Evolutionary conservation across 257 asterid species (phyloP).

Genomic region (Nicotiana obtusifolia): DNA sequence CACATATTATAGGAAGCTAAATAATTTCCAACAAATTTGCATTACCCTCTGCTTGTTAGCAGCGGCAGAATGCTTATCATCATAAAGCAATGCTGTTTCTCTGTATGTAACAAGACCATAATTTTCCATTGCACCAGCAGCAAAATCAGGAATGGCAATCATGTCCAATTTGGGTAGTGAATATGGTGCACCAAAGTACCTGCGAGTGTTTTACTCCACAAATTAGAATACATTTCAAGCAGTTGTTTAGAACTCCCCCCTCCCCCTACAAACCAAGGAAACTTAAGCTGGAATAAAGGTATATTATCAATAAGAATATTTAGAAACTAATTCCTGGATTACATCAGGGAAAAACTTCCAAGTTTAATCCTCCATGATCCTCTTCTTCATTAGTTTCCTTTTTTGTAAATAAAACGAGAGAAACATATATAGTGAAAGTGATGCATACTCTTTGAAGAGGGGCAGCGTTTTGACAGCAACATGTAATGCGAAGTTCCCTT

Average conservation of each 20-base stretch:
- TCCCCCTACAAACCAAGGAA: background rate
- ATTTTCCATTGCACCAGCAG: conserved; percentile 98
- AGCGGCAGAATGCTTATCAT: conserved; percentile 96
- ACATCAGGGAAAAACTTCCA: background rate
- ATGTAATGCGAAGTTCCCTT: conserved; percentile 81
- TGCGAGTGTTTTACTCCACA: conserved; percentile 15
- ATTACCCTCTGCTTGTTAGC: conserved; percentile 92
- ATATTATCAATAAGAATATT: background rate
- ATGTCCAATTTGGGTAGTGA: conserved; percentile 90
- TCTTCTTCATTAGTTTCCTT: background rate
- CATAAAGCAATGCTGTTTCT: conserved; percentile 87
- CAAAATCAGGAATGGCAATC: conserved; percentile 98
- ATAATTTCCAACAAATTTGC: conserved; percentile 13
- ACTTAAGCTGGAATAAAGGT: background rate
- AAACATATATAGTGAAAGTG: background rate
- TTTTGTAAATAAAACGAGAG: background rate
- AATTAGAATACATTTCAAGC: background rate
- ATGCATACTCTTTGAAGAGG: conserved; percentile 66
- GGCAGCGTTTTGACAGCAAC: conserved; percentile 94
- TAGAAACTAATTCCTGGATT: background rate
- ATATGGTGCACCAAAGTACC: conserved; percentile 90
- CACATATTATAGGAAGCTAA: background rate
- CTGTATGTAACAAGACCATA: conserved; percentile 93
- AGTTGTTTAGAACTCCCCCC: background rate
- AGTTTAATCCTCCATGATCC: background rate